Evolutionary conservation across 2,329 filamentous ascomycete species (phyloP).

Genomic region (Cadophora luteo-olivacea): DNA sequence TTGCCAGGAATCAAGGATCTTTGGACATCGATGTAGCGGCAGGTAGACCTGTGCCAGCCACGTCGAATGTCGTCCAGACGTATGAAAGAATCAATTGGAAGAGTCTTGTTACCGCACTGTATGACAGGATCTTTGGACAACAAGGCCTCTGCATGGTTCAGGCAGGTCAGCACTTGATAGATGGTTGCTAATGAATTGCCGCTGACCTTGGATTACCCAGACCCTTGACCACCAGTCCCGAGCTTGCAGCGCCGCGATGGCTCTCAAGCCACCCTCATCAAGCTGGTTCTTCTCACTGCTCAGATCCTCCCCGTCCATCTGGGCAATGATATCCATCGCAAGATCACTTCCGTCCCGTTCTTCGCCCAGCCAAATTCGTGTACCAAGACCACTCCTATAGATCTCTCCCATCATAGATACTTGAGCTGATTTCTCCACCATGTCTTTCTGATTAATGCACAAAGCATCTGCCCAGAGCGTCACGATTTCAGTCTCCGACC

Average conservation of each 20-base stretch:
- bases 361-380: slow-evolving; percentile 22
- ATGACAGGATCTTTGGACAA: not conserved
- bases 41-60: not conserved
- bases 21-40: not conserved
- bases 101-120: slow-evolving; percentile 1
- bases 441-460: slow-evolving; percentile 27
- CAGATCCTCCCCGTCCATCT: slow-evolving; percentile 13
- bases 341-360: slow-evolving; percentile 12
- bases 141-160: not conserved
- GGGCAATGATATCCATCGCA: slow-evolving; percentile 4
- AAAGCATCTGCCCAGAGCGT: slow-evolving; percentile 29
- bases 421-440: slow-evolving; percentile 19
- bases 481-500: not conserved
- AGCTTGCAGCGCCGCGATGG: not conserved
- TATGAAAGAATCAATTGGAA: not conserved
- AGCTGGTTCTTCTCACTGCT: slow-evolving; percentile 9
- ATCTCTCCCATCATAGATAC: slow-evolving; percentile 25
- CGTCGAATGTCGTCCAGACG: slow-evolving; percentile 9
- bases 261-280: slow-evolving; percentile 6
- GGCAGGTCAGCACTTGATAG: not conserved
- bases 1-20: slow-evolving; percentile 6
- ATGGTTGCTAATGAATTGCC: not conserved
- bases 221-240: slow-evolving; percentile 12
- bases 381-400: slow-evolving; percentile 13
- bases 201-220: slow-evolving; percentile 14